These are phyloP conservation scores for Mucor velutinosus DNA, from an alignment of 371 early-diverging fungal genomes.

Conservation along the genomic window DNA sequence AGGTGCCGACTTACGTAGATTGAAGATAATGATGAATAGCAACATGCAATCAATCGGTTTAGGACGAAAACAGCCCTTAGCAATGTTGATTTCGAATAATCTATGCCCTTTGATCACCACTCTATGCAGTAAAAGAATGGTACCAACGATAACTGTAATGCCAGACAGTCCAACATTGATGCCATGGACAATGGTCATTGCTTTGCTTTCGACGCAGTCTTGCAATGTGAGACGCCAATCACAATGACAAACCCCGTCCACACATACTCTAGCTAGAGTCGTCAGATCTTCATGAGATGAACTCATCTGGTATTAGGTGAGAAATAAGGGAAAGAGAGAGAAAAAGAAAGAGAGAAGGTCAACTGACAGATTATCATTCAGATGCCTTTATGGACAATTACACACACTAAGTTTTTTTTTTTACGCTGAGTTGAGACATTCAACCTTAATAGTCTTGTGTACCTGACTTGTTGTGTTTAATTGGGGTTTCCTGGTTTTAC, in stretches of 20 bases:
- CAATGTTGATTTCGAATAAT: constrained; percentile 18
- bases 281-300: not conserved
- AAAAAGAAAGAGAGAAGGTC: not conserved
- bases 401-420: not conserved
- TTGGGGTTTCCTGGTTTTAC: not conserved
- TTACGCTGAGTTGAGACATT: not conserved
- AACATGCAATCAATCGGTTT: constrained; percentile 37
- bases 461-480: constrained; percentile 1
- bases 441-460: not conserved
- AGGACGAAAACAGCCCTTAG: constrained; percentile 26
- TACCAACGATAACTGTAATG: constrained; percentile 20
- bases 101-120: constrained; percentile 23
- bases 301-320: not conserved
- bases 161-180: constrained; percentile 26
- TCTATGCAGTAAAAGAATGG: constrained; percentile 18
- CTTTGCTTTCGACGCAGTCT: constrained; percentile 21
- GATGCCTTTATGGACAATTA: not conserved
- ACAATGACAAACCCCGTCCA: constrained; percentile 26
- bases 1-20: constrained; percentile 22
- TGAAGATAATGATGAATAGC: constrained; percentile 25
- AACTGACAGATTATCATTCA: not conserved
- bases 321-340: not conserved
- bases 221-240: constrained; percentile 29
- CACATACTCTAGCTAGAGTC: constrained; percentile 17
- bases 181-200: constrained; percentile 30